Evolutionary conservation across 1,139 yeast species (phyloP), one percentile per base, ranked within the genome.

Genomic region (Saccharomyces hybrid): DNA sequence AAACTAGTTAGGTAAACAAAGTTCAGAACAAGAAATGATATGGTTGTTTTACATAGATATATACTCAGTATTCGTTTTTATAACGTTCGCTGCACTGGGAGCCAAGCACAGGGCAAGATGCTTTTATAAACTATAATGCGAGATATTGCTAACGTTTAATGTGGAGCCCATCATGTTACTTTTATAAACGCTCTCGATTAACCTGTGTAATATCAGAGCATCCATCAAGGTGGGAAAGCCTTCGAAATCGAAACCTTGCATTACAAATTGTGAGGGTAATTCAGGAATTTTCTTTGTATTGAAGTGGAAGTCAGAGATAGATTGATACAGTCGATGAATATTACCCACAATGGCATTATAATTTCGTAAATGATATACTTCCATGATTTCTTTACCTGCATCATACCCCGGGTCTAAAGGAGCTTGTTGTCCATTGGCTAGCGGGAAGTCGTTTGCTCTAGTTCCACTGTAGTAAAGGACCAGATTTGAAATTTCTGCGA

Each of bases 221-320:
- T 65, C 68, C 62, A 59, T 62, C 32, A 65, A 55, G 27, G 68
- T 65, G 7, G 67, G 68, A 50, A 65, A 64, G 2, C 67, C 68
- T 49, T 62, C 65, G 51, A 62, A 62, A 42, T 59, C 59, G 29
- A 65, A 62, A 7, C 64, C 62, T 56, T 65, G 68, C 56, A 56
- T 55, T 3, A 60, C 52, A 48, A 63, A 62, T 44, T 59, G 59
- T 3, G 61, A 46, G 13, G 67, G 61, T 14, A 57, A 44, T 50
- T 55, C 59, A 11, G 60, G 58, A 41, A 55, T 57, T 31, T 64
- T 58, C 32, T 58, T 61, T 3, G 66, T 60, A 46, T 60, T 63
- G 48, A 58, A 64, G 51, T 64, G 67, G 50, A 61, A 62, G 53
- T 64, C 66, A 19, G 67, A 66, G 19, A 65, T 62, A 6, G 68